Evolutionary conservation across 371 early-diverging fungal genomes (phyloP).

Genomic region (Funneliformis caledonium): DNA sequence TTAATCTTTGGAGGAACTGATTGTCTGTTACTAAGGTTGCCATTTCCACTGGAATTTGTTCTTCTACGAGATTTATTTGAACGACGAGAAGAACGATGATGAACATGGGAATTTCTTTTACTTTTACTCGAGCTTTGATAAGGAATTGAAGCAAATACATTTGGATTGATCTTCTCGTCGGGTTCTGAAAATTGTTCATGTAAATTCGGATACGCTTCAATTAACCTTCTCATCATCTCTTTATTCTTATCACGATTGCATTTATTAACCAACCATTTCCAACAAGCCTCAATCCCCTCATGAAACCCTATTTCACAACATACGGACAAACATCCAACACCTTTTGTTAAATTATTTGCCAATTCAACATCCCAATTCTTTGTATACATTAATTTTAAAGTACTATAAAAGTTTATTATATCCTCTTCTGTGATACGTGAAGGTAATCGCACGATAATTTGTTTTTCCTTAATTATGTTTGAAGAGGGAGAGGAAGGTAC

Average conservation of each 20-base stretch:
- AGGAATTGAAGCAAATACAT: background rate
- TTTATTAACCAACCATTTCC: constrained; percentile 39
- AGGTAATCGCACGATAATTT: constrained; percentile 36
- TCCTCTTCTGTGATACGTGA: constrained; percentile 26
- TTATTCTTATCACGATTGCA: constrained; percentile 34
- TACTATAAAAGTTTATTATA: constrained; percentile 38
- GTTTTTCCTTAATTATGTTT: constrained; percentile 24
- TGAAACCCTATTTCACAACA: constrained; percentile 42
- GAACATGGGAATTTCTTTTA: background rate
- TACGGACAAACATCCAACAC: constrained; percentile 41
- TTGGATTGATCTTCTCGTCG: background rate
- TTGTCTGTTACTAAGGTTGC: background rate
- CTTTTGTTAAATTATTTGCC: constrained; percentile 32
- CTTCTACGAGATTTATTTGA: background rate
- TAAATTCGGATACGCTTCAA: constrained; percentile 37
- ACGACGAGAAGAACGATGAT: background rate
- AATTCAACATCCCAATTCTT: constrained; percentile 37
- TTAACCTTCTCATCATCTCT: constrained; percentile 29
- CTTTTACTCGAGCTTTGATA: background rate
- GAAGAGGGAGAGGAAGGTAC: constrained; percentile 10
- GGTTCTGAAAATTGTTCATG: constrained; percentile 20
- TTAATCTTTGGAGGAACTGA: background rate
- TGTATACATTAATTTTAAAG: constrained; percentile 42
- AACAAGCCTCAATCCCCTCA: constrained; percentile 39
- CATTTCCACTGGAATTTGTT: constrained; percentile 2